Base-by-base conservation (phyloP, 768 basidiomycete genomes). In the Pholiota microspora region DNA sequence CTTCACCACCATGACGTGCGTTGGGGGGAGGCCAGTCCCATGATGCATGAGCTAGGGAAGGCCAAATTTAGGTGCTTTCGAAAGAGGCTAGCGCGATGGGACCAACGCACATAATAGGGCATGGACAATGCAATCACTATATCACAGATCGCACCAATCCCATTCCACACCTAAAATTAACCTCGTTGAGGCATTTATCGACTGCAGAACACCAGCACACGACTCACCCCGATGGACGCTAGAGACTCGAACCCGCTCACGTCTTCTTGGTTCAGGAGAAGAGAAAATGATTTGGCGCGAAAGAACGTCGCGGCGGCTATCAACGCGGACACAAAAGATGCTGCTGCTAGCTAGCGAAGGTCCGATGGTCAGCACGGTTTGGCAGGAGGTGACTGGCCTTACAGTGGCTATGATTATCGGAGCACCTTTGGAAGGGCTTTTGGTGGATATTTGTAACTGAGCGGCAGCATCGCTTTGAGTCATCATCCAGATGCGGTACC, bases 91-190 rank as follows among this genome's bases (percentile, higher is more conserved):
- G 15, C 36, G 15, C 15, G 6, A 24, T 13, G 16, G n/a, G n/a
- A 23, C 31, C 7, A 3, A 61, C 63, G n/a, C 61, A 67, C 69
- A 50, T 66, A 69, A 51, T 67, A 69, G 13, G 69, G 67, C 68
- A 71, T 69, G 34, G 51, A 58, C 45, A 69, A 50, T 1, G 71
- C 66, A 35, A 72, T 72, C 0, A 61, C 55, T 15, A 72, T 64
- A 51, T 72, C 71, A 50, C 66, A 67, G 15, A 69, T 54, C 4
- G 66, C 69, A 25, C 68, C 65, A 15, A 66, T 58, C 2, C 64
- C 68, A 48, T 67, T 66, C 66, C 67, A 71, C 18, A 68, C 57
- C 69, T 69, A 32, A n/a, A 34, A 40, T 48, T 5, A 15, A 35
- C 32, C 32, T 21, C 10, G 35, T 38, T 21, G 18, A 38, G 16